Evolutionary conservation across 495 filamentous ascomycete genomes (phyloP), one percentile per base, ranked within the genome.

Genomic region (Aspergillus saccharolyticus): DNA sequence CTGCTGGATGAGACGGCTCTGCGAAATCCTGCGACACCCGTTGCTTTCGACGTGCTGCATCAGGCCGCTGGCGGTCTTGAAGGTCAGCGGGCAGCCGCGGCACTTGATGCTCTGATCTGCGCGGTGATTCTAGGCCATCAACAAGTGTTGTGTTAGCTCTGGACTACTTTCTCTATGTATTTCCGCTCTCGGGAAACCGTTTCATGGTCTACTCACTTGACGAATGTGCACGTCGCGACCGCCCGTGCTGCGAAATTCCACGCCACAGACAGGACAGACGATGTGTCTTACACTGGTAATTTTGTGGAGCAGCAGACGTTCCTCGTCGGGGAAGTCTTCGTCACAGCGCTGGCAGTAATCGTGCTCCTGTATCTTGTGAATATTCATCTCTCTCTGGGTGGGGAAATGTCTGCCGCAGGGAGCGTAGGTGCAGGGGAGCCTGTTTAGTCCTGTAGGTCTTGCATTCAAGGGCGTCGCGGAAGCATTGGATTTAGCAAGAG

Each of bases 361-460:
- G 53, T 84, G 81, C 0, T 74, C 59, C 10, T 58, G 24, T 0
- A 53, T 53, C 56, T 84, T 84, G 66, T 85, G 82, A 1, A 61
- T 54, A 24, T 67, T 70, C 74, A 84, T 76, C 1, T 66, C 67
- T 6, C 64, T 55, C 9, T 57, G 53, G 3, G 67, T 71, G 48
- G 83, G 76, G 66, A 96, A 96, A 3, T 74, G 71, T 52, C 71
- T 82, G 0, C 76, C 75, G 66, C 90, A 96, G 18, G 79, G 73
- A 10, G 76, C 66, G 53, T 80, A 82, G 9, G 80, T 79, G 69
- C 89, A 91, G 20, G 70, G 73, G 54, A 80, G 78, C 42, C 53
- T 56, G 42, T 12, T 33, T 12, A 42, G 21, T 3, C 44, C 28
- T 2, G 52, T 14, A 44, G 20, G 19, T 8, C 18, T 19, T 16